Conservation (phyloP, 2,329 filamentous ascomycete species). For the Beauveria rudraprayagi region DNA sequence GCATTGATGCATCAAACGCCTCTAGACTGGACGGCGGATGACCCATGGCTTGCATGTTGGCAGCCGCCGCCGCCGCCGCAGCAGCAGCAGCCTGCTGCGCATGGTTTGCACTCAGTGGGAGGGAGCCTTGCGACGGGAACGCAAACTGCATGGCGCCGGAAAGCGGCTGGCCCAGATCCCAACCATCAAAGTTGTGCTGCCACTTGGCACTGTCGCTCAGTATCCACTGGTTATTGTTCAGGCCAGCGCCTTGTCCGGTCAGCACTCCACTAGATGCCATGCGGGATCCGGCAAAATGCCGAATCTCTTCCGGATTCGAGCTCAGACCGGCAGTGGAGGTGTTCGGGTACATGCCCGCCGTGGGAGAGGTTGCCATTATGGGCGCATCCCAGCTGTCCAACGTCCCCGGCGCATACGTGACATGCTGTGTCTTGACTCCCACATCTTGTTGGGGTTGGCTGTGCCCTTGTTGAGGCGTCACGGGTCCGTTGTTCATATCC, state of each 20-base stretch:
- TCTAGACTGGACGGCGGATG: conserved; percentile 23
- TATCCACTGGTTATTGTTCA: conserved; percentile 51
- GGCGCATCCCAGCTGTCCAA: conserved; percentile 4
- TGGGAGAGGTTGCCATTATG: background rate
- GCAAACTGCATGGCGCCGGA: conserved; percentile 22
- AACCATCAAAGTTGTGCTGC: conserved; percentile 50
- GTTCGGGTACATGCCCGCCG: background rate
- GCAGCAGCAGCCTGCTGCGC: background rate
- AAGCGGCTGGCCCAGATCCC: conserved; percentile 32
- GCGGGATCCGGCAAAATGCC: background rate
- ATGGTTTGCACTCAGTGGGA: background rate
- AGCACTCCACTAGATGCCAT: background rate
- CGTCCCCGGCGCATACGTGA: conserved; percentile 2
- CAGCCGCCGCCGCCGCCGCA: background rate
- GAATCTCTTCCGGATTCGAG: background rate
- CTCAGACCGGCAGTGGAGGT: background rate
- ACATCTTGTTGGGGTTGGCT: conserved; percentile 6
- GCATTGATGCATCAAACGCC: conserved; percentile 24
- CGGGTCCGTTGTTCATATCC: background rate
- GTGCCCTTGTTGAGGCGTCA: background rate
- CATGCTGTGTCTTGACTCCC: background rate
- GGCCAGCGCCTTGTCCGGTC: conserved; percentile 5
- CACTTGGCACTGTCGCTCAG: conserved; percentile 49
- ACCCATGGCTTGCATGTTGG: conserved; percentile 10
- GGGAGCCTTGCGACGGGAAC: conserved; percentile 17